Evolutionary conservation across 257 asterid genomes (phyloP).

Genomic region (Nicotiana knightiana): DNA sequence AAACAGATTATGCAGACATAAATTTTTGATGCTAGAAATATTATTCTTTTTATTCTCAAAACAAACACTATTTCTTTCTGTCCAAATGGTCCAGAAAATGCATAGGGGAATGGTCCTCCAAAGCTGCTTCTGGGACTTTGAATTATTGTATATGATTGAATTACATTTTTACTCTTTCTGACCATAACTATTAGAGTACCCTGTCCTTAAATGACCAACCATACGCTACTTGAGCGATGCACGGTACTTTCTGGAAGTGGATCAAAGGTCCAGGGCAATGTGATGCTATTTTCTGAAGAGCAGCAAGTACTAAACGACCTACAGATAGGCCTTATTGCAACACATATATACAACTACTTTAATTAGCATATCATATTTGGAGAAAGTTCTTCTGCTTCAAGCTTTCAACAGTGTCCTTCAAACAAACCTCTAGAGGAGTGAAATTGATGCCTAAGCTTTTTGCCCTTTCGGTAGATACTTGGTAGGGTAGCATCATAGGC

Average conservation of each 20-base stretch:
- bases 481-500: slow-evolving; percentile 10
- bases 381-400: slow-evolving; percentile 29
- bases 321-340: background rate
- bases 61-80: too few relatives aligned
- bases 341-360: background rate
- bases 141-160: background rate
- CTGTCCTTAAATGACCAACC: background rate
- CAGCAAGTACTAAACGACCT: background rate
- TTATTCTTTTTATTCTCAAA: too few relatives aligned
- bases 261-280: background rate
- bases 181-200: background rate
- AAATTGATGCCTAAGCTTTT: slow-evolving; percentile 33
- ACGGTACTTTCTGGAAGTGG: background rate
- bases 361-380: slow-evolving; percentile 1
- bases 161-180: background rate
- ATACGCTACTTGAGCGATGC: background rate
- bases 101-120: too few relatives aligned
- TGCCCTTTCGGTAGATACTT: slow-evolving; percentile 33
- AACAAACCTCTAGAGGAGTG: slow-evolving; percentile 34
- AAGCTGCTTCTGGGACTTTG: too few relatives aligned
- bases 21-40: too few relatives aligned
- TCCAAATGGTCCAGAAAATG: too few relatives aligned
- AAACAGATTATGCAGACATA: too few relatives aligned
- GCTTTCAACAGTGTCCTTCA: slow-evolving; percentile 34
- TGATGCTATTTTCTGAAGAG: background rate